Evolutionary conservation across 768 basidiomycete genomes (phyloP), one percentile per base, ranked within the genome.

Genomic region (Fomitopsis serialis): DNA sequence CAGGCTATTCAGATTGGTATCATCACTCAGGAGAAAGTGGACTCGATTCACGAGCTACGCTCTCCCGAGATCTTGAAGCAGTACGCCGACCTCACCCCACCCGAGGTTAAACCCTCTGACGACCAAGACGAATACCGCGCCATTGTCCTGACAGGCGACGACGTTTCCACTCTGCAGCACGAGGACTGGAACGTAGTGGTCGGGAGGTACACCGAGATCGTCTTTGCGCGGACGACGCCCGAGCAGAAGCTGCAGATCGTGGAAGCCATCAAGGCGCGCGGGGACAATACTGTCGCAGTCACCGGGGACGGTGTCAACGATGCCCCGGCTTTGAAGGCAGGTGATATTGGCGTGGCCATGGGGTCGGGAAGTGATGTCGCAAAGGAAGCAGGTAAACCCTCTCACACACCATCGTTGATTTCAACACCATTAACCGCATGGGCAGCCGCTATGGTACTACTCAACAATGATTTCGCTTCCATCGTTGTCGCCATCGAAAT

Each of bases 291-390:
- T 1, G 82, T 84, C 7, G 82, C 79, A 1, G 81, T 84, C 54
- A 85, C 84, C 3, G 84, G 85, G 2, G 84, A 87, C 61, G 84
- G 84, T 29, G 80, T 81, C 0, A 83, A 83, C 56, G 80, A 83
- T 59, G 77, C 78, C 0, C 78, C 81, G 0, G 77, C 81, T 2
- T 67, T 84, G 50, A 81, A 80, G 55, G 78, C 78, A 25, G 80
- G 81, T 1, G 77, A 87, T 58, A 78, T 82, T 46, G 84, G 83
- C 50, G 77, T 85, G 36, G 82, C 80, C 0, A 79, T 84, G 72
- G 82, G 78, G 10, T 65, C 69, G 19, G 77, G 78, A 2, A 77
- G 74, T 12, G 78, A 79, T 50, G 75, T 80, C 2, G 78, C 79
- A 19, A 58, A 85, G 58, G 78, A 80, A 54, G 80, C 81, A 9